A percentile compares a stretch with the other conserved stretches of the same genome.
phyloP scores from a whole-genome alignment of 371 early-diverging fungal genomes.

The Lichtheimia ornata region DNA sequence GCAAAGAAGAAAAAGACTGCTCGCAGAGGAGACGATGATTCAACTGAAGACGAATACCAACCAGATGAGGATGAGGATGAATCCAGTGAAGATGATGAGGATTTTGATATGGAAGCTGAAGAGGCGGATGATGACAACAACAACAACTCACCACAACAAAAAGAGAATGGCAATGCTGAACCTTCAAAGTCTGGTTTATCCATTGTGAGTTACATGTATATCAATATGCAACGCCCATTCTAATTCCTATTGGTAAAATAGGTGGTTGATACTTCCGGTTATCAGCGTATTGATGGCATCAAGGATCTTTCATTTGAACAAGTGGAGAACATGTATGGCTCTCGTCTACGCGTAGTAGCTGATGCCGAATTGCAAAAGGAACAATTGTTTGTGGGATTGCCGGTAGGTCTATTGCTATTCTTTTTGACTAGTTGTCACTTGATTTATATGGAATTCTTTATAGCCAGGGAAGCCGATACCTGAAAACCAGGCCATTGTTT shows the following conservation, averaged over 20 bases:
- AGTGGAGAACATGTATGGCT: conserved; percentile 25
- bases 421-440: background rate
- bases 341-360: conserved; percentile 24
- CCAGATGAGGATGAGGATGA: conserved; percentile 9
- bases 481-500: conserved; percentile 20
- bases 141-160: conserved; percentile 8
- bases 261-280: background rate
- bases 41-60: conserved; percentile 6
- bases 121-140: conserved; percentile 10
- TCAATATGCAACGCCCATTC: background rate
- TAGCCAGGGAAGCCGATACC: conserved; percentile 30
- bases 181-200: conserved; percentile 2
- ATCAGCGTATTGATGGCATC: conserved; percentile 16
- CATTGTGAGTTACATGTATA: background rate
- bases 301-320: conserved; percentile 19
- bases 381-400: conserved; percentile 29
- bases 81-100: conserved; percentile 5
- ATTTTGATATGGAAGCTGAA: conserved; percentile 24
- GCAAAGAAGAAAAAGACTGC: conserved; percentile 13
- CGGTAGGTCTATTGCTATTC: conserved; percentile 23
- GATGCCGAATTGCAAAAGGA: conserved; percentile 27
- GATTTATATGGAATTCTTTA: background rate
- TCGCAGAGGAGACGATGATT: conserved; percentile 3
- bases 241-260: background rate
- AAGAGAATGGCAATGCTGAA: background rate